These are phyloP conservation scores for Cryphonectria parasitica DNA, from an alignment of 2,329 filamentous ascomycete species.

Conservation along the genomic window DNA sequence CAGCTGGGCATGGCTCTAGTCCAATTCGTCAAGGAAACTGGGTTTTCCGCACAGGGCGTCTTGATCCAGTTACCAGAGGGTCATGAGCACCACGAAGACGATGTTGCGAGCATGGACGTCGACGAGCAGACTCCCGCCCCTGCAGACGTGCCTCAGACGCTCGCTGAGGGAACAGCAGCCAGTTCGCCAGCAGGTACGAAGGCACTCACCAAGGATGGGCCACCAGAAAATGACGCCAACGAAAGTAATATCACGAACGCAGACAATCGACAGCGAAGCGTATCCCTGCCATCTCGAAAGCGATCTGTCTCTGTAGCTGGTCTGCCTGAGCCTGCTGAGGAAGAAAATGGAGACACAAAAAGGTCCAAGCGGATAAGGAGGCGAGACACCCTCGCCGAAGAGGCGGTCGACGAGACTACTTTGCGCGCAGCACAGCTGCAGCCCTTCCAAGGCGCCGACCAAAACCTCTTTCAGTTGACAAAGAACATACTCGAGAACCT, in stretches of 20 bases:
- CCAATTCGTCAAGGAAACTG: constrained; percentile 40
- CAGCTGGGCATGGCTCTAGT: constrained; percentile 48
- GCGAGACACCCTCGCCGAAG: constrained; percentile 59
- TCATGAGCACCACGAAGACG: constrained; percentile 41
- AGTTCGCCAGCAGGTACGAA: constrained; percentile 11
- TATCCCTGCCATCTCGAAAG: constrained; percentile 55
- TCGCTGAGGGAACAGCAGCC: constrained; percentile 19
- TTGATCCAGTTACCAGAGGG: constrained; percentile 43
- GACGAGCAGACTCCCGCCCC: constrained; percentile 40
- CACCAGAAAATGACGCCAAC: constrained; percentile 16
- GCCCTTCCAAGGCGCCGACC: constrained; percentile 60
- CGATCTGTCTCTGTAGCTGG: constrained; percentile 66
- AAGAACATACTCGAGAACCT: constrained; percentile 60
- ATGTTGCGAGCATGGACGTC: constrained; percentile 43
- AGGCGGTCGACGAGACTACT: constrained; percentile 55
- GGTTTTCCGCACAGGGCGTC: constrained; percentile 41
- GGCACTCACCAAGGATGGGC: constrained; percentile 13
- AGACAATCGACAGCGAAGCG: constrained; percentile 38
- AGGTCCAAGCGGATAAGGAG: constrained; percentile 68
- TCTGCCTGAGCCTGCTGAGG: constrained; percentile 57
- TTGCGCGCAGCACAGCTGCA: constrained; percentile 59
- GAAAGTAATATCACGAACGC: constrained; percentile 3
- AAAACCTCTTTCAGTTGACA: constrained; percentile 58
- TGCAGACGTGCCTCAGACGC: constrained; percentile 23
- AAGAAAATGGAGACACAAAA: constrained; percentile 62